These are phyloP conservation scores for Eimeria falciformis DNA, from an alignment of 169 alveolate species.

Conservation along the genomic window DNA sequence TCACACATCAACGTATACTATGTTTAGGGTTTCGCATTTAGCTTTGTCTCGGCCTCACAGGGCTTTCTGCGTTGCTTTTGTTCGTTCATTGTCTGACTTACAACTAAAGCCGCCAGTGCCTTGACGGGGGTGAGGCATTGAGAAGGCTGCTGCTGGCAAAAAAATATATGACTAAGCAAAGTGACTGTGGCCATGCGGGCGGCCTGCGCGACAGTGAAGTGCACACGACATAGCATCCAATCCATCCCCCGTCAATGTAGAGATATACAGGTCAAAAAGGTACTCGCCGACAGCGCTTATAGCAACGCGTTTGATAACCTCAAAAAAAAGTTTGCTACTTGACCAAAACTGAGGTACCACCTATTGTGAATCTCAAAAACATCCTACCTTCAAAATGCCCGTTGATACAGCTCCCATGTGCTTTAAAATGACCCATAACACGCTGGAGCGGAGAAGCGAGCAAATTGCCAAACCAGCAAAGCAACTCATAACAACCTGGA, in stretches of 20 bases:
- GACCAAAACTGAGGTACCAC: not conserved
- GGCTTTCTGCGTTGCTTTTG: no score
- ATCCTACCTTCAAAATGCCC: conserved; percentile 79
- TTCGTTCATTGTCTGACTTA: not conserved
- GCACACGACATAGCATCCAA: not conserved
- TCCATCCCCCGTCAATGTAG: no score
- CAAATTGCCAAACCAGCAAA: conserved; percentile 72
- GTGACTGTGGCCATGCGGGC: conserved; percentile 79
- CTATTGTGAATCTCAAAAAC: not conserved
- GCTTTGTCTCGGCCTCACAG: no score
- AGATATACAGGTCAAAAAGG: no score
- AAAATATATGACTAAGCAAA: conserved; percentile 80
- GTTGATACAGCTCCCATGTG: conserved; percentile 82
- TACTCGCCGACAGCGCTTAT: no score
- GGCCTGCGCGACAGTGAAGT: conserved; percentile 54
- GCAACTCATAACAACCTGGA: conserved; percentile 67
- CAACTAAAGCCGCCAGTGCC: conserved; percentile 76
- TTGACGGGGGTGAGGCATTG: conserved; percentile 80
- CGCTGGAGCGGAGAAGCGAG: conserved; percentile 79
- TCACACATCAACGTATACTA: no score
- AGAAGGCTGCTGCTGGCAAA: conserved; percentile 80
- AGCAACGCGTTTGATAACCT: not conserved
- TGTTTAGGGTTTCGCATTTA: no score
- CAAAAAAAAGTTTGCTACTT: not conserved
- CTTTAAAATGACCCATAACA: conserved; percentile 83